phyloP scores from a whole-genome alignment of 306 rosid genomes.

The Sindora glabra region DNA sequence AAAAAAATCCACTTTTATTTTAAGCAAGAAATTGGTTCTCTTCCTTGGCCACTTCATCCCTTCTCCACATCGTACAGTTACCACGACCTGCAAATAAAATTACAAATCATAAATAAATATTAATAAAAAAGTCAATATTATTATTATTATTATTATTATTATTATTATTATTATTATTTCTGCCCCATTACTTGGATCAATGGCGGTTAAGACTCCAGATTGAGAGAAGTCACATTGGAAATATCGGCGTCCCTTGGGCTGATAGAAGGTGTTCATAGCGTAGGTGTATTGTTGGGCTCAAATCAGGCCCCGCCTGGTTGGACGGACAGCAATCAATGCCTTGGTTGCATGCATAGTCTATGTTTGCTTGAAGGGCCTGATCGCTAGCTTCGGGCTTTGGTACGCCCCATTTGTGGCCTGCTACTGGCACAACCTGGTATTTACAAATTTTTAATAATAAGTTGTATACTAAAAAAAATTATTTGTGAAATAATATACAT shows the following conservation, averaged over 20 bases:
- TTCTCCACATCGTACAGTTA: slow-evolving; percentile 5
- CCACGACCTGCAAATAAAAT: slow-evolving; percentile 25
- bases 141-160: too few species aligned
- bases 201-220: slow-evolving; percentile 31
- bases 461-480: too few species aligned
- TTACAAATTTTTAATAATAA: too few species aligned
- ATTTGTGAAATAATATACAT: too few species aligned
- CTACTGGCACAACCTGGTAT: too few species aligned
- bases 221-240: slow-evolving; percentile 65
- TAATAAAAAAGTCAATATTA: neutral
- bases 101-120: neutral
- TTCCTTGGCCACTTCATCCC: neutral
- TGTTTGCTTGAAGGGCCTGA: slow-evolving; percentile 47
- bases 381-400: slow-evolving; percentile 40
- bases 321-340: slow-evolving; percentile 56
- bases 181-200: neutral
- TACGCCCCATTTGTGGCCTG: slow-evolving; percentile 50
- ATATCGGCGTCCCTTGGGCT: slow-evolving; percentile 41
- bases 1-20: too few species aligned
- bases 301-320: slow-evolving; percentile 63
- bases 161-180: neutral
- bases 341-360: slow-evolving; percentile 60
- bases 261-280: slow-evolving; percentile 72
- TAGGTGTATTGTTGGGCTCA: slow-evolving; percentile 33
- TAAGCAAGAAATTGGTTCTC: too few species aligned